phyloP scores from a whole-genome alignment of 495 filamentous ascomycete species.

The Tuber melanosporum region DNA sequence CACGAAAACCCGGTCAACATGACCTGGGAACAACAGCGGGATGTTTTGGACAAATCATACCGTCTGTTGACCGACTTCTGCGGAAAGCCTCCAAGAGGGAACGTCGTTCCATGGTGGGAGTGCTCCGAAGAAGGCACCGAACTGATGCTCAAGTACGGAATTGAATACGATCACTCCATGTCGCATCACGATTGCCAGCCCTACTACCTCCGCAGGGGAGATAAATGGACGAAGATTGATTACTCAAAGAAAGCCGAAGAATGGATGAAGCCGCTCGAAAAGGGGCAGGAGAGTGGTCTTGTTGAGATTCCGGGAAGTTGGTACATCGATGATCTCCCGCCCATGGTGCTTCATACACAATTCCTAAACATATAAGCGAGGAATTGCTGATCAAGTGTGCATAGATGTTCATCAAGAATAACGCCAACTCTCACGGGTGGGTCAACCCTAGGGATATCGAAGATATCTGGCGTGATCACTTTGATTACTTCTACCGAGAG shows the following conservation, averaged over 20 bases:
- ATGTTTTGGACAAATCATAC: conserved; percentile 71
- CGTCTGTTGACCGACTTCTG: conserved; percentile 65
- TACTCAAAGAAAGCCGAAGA: conserved; percentile 54
- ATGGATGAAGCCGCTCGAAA: conserved; percentile 61
- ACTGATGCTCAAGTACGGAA: conserved; percentile 60
- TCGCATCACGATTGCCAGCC: conserved; percentile 61
- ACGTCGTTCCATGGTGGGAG: conserved; percentile 59
- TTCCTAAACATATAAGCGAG: conserved; percentile 15
- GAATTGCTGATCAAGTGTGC: background rate
- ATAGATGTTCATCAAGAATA: conserved; percentile 58
- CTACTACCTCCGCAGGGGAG: conserved; percentile 58
- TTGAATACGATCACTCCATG: conserved; percentile 66
- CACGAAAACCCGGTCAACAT: conserved; percentile 71
- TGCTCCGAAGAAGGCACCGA: conserved; percentile 61
- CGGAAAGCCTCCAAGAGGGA: conserved; percentile 61
- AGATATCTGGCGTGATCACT: conserved; percentile 59
- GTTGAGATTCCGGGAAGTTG: conserved; percentile 63
- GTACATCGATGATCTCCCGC: conserved; percentile 61
- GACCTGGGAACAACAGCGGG: conserved; percentile 66
- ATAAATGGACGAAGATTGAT: conserved; percentile 59
- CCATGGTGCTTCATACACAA: conserved; percentile 32
- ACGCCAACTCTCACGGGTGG: conserved; percentile 56
- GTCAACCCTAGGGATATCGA: conserved; percentile 56
- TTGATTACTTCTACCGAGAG: conserved; percentile 64
- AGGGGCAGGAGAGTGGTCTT: conserved; percentile 51